Evolutionary conservation across 108 stramenopile genomes (phyloP).

Genomic region (Epipyxis sp.): DNA sequence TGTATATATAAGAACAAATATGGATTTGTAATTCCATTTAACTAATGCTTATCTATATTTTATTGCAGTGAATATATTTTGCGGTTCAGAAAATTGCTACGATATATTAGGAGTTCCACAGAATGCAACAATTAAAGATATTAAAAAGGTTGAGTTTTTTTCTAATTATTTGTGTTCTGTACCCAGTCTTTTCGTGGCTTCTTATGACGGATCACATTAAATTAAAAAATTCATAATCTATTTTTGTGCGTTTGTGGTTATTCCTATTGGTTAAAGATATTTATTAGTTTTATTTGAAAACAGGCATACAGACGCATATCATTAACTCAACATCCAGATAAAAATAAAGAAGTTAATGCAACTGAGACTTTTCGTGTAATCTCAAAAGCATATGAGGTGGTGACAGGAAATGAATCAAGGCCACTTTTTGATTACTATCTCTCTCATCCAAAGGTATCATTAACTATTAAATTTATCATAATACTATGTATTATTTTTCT

Average conservation of each 20-base stretch:
- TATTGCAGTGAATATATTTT: slow-evolving; percentile 9
- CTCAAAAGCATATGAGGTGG: background rate
- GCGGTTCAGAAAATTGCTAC: slow-evolving; percentile 7
- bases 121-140: background rate
- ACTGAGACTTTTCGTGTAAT: background rate
- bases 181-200: background rate
- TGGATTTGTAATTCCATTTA: too few species aligned
- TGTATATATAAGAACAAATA: too few species aligned
- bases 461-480: background rate
- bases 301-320: background rate
- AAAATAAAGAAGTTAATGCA: slow-evolving; percentile 19
- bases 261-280: background rate
- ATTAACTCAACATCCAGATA: slow-evolving; percentile 18
- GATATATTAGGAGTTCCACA: background rate
- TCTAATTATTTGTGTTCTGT: background rate
- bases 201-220: background rate
- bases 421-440: slow-evolving; percentile 13
- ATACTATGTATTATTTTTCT: background rate
- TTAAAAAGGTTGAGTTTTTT: slow-evolving; percentile 2
- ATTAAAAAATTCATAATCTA: background rate
- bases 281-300: too few species aligned
- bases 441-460: background rate
- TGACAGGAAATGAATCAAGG: background rate
- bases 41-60: too few species aligned
- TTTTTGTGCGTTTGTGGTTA: background rate